Evolutionary conservation across 1,139 yeast species (phyloP).

Genomic region (Sugiyamaella neomexicana): DNA sequence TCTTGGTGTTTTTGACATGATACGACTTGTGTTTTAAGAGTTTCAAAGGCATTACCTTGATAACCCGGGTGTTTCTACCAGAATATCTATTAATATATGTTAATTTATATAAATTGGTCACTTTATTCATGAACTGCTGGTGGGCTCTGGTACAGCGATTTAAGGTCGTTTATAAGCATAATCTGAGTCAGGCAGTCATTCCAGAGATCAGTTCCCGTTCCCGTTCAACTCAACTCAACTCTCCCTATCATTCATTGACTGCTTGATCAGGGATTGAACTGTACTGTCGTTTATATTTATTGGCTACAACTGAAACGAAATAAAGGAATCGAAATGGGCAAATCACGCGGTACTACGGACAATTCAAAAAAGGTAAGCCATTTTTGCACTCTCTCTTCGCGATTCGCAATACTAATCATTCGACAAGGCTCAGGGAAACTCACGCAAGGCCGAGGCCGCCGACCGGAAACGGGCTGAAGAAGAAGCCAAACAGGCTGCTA

Average conservation of each 20-base stretch:
- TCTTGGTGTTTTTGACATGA: slow-evolving; percentile 35
- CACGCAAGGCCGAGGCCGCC: slow-evolving; percentile 68
- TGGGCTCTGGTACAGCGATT: too few species aligned
- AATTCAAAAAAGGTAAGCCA: slow-evolving; percentile 53
- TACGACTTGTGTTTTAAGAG: slow-evolving; percentile 38
- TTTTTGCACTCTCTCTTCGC: not conserved
- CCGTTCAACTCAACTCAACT: too few species aligned
- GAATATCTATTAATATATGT: too few species aligned
- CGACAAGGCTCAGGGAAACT: slow-evolving; percentile 61
- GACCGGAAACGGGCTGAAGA: slow-evolving; percentile 60
- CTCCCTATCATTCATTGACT: not conserved
- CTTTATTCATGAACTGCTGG: too few species aligned
- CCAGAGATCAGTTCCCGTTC: not conserved
- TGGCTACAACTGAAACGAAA: not conserved
- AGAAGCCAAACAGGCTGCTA: slow-evolving; percentile 49
- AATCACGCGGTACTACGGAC: slow-evolving; percentile 51
- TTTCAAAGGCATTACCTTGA: slow-evolving; percentile 34
- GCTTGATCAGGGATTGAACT: not conserved
- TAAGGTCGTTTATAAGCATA: slow-evolving; percentile 5
- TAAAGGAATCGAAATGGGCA: slow-evolving; percentile 49
- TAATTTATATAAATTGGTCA: too few species aligned
- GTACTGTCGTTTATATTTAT: not conserved
- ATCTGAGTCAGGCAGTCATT: not conserved
- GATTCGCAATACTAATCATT: not conserved
- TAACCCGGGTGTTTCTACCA: too few species aligned